phyloP scores from a whole-genome alignment of 202 grass and related monocot genomes.

The Hordeum pubiflorum region DNA sequence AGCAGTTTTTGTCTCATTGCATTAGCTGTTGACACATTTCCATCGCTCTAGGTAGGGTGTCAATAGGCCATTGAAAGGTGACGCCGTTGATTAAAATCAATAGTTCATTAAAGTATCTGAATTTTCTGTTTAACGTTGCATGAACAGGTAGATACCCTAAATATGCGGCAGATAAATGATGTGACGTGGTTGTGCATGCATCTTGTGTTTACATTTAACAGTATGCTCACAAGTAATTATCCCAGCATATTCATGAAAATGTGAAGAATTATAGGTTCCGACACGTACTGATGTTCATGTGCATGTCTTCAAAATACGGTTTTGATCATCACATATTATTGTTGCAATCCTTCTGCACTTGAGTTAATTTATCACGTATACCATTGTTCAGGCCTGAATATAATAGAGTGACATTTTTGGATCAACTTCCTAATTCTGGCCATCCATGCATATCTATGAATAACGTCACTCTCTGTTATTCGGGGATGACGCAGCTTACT shows the following conservation, averaged over 20 bases:
- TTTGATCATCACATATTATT: neutral
- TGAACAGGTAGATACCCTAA: neutral
- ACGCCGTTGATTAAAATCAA: neutral
- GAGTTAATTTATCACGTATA: neutral
- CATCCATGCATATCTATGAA: neutral
- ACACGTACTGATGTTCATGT: neutral
- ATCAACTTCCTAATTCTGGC: neutral
- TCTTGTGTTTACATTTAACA: neutral
- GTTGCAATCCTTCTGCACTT: neutral
- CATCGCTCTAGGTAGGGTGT: conserved; percentile 43
- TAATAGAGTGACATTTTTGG: neutral
- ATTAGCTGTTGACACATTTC: conserved; percentile 39
- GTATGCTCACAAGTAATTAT: neutral
- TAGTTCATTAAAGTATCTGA: neutral
- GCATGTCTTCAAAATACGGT: neutral
- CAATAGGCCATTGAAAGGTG: conserved; percentile 11
- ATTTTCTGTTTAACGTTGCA: conserved; percentile 25
- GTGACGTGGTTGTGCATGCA: neutral
- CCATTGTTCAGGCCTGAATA: neutral
- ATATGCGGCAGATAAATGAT: conserved; percentile 24
- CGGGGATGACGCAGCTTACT: neutral
- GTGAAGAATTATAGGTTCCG: neutral
- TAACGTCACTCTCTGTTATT: neutral
- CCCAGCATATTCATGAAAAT: neutral
- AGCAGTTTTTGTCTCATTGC: conserved; percentile 28